These are phyloP conservation scores for Serendipita vermifera DNA, from an alignment of 768 basidiomycete species.

Conservation along the genomic window DNA sequence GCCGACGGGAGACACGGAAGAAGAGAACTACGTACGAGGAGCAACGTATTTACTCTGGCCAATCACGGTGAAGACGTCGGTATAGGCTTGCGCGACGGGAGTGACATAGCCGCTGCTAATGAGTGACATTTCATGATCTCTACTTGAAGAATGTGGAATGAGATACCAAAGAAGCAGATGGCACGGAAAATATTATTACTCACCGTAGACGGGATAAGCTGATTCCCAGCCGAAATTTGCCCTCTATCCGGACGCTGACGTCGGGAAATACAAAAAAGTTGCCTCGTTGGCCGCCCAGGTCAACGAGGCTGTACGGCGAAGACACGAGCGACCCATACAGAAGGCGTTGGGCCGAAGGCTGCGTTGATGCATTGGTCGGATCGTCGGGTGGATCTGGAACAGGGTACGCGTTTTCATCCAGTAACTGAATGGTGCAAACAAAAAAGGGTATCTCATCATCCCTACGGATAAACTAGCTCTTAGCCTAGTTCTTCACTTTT, in stretches of 20 bases:
- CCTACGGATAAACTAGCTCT: constrained; percentile 29
- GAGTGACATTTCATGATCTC: constrained; percentile 39
- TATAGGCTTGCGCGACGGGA: constrained; percentile 57
- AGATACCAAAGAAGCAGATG: not conserved
- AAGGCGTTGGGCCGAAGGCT: constrained; percentile 40
- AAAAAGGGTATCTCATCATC: constrained; percentile 81
- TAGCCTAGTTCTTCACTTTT: not conserved
- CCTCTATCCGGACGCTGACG: constrained; percentile 69
- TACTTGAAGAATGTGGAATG: constrained; percentile 21
- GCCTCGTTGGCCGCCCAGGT: constrained; percentile 68
- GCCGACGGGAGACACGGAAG: constrained; percentile 14
- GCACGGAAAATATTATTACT: constrained; percentile 42
- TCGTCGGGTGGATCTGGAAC: constrained; percentile 13
- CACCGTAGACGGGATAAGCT: constrained; percentile 47
- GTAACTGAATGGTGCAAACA: constrained; percentile 23
- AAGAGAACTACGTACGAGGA: constrained; percentile 43
- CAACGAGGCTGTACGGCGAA: constrained; percentile 63
- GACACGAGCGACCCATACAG: constrained; percentile 81
- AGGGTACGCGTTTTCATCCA: constrained; percentile 17
- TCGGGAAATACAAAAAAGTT: constrained; percentile 85
- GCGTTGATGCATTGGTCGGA: constrained; percentile 17
- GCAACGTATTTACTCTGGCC: constrained; percentile 62
- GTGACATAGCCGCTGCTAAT: constrained; percentile 46
- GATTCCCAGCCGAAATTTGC: constrained; percentile 62
- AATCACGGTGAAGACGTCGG: constrained; percentile 67